These are phyloP conservation scores for Gillenia trifoliata DNA, from an alignment of 306 rosid genomes.

Conservation along the genomic window DNA sequence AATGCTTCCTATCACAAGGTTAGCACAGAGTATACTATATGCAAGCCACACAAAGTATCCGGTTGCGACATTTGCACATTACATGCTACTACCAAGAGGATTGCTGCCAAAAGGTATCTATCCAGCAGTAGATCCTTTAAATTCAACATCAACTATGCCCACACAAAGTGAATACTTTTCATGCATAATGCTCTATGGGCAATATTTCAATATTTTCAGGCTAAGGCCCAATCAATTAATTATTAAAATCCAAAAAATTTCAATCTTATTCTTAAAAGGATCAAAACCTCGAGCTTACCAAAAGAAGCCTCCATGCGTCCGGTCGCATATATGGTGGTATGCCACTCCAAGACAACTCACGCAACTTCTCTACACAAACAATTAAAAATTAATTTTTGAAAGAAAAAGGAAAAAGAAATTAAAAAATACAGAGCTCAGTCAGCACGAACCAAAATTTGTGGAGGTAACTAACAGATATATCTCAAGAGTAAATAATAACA, in stretches of 20 bases:
- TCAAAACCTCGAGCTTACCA: slow-evolving; percentile 51
- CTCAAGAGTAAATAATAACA: not conserved
- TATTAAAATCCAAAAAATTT: not conserved
- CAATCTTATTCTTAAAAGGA: not conserved
- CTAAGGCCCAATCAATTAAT: not conserved
- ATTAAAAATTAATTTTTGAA: not conserved
- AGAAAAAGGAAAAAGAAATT: not conserved
- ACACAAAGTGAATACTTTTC: too few species aligned
- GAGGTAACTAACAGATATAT: not conserved
- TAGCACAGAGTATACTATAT: not conserved
- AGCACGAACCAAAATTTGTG: not conserved
- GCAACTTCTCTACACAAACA: slow-evolving; percentile 71
- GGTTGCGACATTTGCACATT: too few species aligned
- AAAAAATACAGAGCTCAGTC: not conserved
- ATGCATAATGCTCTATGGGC: not conserved
- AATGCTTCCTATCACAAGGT: not conserved
- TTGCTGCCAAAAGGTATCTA: too few species aligned
- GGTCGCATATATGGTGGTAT: slow-evolving; percentile 89
- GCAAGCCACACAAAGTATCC: not conserved
- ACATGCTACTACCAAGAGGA: too few species aligned
- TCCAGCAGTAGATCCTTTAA: not conserved
- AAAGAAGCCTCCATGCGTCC: slow-evolving; percentile 83
- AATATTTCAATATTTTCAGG: not conserved
- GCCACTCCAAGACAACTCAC: slow-evolving; percentile 95
- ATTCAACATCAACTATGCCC: too few species aligned